Evolutionary conservation across 441 rosid species (phyloP).

Genomic region (Erodium trifolium): DNA sequence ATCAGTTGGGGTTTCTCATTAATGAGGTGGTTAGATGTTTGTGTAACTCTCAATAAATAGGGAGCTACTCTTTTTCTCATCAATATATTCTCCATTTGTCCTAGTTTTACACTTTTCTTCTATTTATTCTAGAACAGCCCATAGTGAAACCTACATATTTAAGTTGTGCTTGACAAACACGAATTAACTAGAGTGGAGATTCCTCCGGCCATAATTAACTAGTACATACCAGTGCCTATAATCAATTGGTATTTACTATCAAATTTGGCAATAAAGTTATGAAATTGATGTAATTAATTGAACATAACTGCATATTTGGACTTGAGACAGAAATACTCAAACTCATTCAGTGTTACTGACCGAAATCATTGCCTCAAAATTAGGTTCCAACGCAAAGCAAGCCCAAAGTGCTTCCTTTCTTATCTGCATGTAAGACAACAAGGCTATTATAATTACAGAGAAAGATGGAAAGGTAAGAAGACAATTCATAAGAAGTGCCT

Average conservation of each 20-base stretch:
- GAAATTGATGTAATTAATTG: background rate
- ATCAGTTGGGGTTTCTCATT: too few relatives aligned
- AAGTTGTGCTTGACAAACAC: background rate
- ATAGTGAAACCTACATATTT: background rate
- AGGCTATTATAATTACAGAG: background rate
- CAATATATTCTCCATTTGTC: too few relatives aligned
- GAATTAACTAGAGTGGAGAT: too few relatives aligned
- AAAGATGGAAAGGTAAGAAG: background rate
- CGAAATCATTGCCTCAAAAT: slow-evolving; percentile 69
- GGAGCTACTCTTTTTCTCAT: too few relatives aligned
- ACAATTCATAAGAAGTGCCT: background rate
- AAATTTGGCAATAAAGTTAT: too few relatives aligned
- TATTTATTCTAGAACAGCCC: background rate
- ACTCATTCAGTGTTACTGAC: slow-evolving; percentile 30
- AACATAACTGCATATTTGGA: background rate
- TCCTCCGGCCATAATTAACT: too few relatives aligned
- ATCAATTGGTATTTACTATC: too few relatives aligned
- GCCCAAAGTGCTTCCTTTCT: slow-evolving; percentile 96
- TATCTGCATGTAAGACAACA: slow-evolving; percentile 38
- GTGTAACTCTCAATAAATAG: too few relatives aligned
- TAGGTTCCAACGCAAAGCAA: slow-evolving; percentile 82
- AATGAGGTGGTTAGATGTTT: too few relatives aligned
- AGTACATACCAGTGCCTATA: too few relatives aligned
- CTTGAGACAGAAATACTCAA: background rate
- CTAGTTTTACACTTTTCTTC: background rate